Evolutionary conservation across 1,284 basidiomycete genomes (phyloP), one percentile per base, ranked within the genome.

Genomic region (Vanrija sp.): DNA sequence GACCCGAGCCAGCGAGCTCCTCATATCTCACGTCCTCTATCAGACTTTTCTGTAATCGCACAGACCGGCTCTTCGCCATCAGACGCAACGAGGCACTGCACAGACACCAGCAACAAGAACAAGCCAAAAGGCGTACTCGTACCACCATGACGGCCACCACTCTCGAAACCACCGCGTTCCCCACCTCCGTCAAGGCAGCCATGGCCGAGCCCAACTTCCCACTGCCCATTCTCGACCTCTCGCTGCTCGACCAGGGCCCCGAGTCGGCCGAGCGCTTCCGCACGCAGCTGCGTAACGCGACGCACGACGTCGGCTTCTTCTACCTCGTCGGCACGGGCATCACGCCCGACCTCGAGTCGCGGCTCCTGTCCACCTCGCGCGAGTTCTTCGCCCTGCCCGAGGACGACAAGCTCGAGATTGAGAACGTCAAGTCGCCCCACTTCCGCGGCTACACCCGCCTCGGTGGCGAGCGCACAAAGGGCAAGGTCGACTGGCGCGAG

Each of bases 321-420:
- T 67, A 69, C 54, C 61, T 67, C 27, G 60, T 61, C 20, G 67
- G 67, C 10, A 65, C 66, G 25, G 66, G 64, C 6, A 48, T 69
- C n/a, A 57, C 51, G 3, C 46, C 53, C 14, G 60, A 59, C 12
- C 64, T 66, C 39, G 59, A 66, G 45, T 43, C 57, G 16, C 56
- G 57, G 4, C 56, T 69, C 12, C 54, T 69, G 6, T 14, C 49
- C 10, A 41, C 53, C 4, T 64, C 61, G 12, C 59, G 62, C 45
- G 49, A 54, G 42, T 69, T 69, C 57, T 69, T 69, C 46, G 63
- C 67, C 41, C 56, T 65, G 1, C 63, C 66, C 10, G 59, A 63
- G 41, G 60, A 60, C 24, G 56, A 49, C 37, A 69, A 69, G 52
- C 62, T 64, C 8, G 10, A 43, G 36, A 65, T 69, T 24, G 62